Evolutionary conservation across 768 basidiomycete species (phyloP), one percentile per base, ranked within the genome.

Genomic region (Calocybe indica): DNA sequence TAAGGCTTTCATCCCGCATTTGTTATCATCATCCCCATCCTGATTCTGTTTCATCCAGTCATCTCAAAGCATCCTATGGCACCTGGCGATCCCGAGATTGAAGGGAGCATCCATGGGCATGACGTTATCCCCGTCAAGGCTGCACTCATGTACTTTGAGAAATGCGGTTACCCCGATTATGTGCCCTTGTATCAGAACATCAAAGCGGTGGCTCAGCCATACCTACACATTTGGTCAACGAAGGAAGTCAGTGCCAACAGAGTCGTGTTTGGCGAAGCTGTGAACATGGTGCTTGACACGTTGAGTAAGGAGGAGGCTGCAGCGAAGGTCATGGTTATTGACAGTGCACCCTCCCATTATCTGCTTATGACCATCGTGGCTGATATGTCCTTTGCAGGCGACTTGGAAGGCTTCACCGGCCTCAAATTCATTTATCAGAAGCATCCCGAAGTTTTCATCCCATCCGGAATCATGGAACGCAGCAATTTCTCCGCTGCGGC

Each of bases 331-430:
- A 80, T 92, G 82, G 88, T 90, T 50, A 90, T 93, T 52, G 91
- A 92, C 59, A 87, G 80, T 58, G 52, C 45, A 82, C 71, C 39
- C 12, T n/a, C 11, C 13, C 14, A 6, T 22, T 47, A 10, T 35
- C 10, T 29, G 48, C 8, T 5, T 36, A 38, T 2, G 31, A 52
- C 28, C 40, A 55, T 47, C 35, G 61, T 12, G 43, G 29, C 39
- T 36, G 34, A 50, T 34, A 22, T 22, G 22, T 35, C 11, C 33
- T 45, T 0, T 37, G 28, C 49, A 88, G 85, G 80, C 58, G 90
- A 92, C 60, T 67, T 92, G 40, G 89, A 93, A 70, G 91, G 91
- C 32, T 92, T 90, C 0, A 93, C 91, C 29, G 91, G 91, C 47
- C 68, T 93, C 55, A 92, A 89, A 67, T 81, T 75, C 42, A 92